Percentiles rank a stretch among this genome's conserved stretches.
These are phyloP conservation scores for Leccinellum rugosiceps DNA, from an alignment of 768 basidiomycete genomes.

Conservation along the genomic window DNA sequence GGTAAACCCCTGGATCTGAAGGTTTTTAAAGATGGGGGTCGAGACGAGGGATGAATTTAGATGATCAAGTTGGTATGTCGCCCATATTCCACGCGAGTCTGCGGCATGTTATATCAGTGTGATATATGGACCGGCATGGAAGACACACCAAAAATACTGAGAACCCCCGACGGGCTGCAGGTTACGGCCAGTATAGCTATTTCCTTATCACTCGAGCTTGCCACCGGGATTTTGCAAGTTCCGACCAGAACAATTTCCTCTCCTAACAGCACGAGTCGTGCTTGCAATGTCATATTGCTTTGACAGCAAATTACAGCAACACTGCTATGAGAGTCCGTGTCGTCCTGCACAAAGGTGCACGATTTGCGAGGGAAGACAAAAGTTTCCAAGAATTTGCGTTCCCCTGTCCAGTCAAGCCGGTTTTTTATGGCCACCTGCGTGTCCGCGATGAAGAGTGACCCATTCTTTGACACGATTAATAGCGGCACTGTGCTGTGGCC, in stretches of 20 bases:
- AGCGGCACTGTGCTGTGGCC: constrained; percentile 25
- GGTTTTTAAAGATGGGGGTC: constrained; percentile 19
- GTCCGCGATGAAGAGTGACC: constrained; percentile 33
- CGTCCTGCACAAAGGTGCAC: constrained; percentile 27
- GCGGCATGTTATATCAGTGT: constrained; percentile 1
- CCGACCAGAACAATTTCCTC: constrained; percentile 16
- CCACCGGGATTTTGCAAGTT: constrained; percentile 22
- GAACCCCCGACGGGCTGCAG: constrained; percentile 43
- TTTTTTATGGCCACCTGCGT: constrained; percentile 26
- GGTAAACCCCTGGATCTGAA: constrained; percentile 23
- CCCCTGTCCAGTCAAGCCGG: constrained; percentile 25
- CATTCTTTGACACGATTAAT: constrained; percentile 34
- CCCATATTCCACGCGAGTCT: constrained; percentile 48
- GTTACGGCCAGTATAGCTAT: constrained; percentile 13
- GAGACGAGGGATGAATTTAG: constrained; percentile 24
- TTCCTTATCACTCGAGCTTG: neutral
- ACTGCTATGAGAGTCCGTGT: neutral
- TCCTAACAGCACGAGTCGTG: constrained; percentile 21
- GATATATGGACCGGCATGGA: neutral
- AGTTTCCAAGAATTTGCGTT: constrained; percentile 26
- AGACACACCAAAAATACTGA: constrained; percentile 49
- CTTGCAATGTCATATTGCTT: constrained; percentile 13
- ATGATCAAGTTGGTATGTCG: constrained; percentile 32
- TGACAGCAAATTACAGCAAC: constrained; percentile 25
- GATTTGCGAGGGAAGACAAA: constrained; percentile 30